Conservation (phyloP, 306 rosid genomes). For the Quercus ilex region DNA sequence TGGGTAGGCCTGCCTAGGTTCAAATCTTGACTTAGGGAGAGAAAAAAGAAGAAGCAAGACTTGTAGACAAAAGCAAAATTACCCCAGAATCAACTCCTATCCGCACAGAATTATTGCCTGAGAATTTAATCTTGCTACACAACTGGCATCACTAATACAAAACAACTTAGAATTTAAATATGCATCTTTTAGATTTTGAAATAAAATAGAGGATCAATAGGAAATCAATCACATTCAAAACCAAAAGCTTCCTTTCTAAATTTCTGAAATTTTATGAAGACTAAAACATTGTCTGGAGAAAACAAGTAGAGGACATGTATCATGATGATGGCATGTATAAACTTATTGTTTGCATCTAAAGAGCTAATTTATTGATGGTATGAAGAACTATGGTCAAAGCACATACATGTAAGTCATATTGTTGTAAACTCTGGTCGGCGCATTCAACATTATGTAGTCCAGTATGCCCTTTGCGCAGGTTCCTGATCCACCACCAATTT, state of each 20-base stretch:
- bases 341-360: neutral
- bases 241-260: neutral
- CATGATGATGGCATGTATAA: neutral
- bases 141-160: neutral
- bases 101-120: no score
- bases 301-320: neutral
- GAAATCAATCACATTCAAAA: neutral
- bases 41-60: no score
- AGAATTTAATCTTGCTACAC: neutral
- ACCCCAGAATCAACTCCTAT: no score
- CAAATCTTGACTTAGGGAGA: no score
- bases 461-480: slow-evolving; percentile 96
- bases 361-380: slow-evolving; percentile 17
- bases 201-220: no score
- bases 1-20: no score
- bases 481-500: slow-evolving; percentile 99
- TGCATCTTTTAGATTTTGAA: no score
- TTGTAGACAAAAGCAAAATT: no score
- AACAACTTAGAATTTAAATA: no score
- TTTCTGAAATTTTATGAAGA: neutral
- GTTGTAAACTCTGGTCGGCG: slow-evolving; percentile 82
- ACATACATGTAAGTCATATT: slow-evolving; percentile 86
- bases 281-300: neutral
- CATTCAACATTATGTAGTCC: slow-evolving; percentile 97
- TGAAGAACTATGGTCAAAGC: slow-evolving; percentile 26